Percentiles rank a stretch among this genome's conserved stretches.
Evolutionary conservation across 139 green algal species (phyloP).

Genomic region (Chlamydomonas schloesseri): DNA sequence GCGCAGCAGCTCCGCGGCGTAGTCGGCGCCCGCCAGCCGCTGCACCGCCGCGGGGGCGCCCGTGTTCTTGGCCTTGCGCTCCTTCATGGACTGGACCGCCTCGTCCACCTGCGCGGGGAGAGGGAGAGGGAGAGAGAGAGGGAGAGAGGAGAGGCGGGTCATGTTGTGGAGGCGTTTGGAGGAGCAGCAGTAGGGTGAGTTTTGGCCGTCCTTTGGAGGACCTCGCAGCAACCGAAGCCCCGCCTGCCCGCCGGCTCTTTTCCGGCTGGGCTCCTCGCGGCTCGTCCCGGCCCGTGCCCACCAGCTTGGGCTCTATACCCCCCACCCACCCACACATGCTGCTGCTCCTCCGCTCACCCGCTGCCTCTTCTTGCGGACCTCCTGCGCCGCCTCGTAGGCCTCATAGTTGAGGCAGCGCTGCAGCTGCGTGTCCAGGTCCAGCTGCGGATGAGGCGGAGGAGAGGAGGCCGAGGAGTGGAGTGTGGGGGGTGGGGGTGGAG

Average conservation of each 20-base stretch:
- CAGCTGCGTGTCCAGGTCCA: slow-evolving; percentile 83
- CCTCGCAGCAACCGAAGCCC: no score
- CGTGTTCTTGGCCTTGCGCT: slow-evolving; percentile 71
- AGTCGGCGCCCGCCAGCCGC: slow-evolving; percentile 55
- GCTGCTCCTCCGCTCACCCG: slow-evolving; percentile 42
- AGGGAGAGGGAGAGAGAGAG: no score
- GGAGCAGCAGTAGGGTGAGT: no score
- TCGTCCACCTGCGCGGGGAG: slow-evolving; percentile 66
- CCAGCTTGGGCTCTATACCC: no score
- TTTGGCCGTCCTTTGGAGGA: no score
- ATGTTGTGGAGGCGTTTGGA: no score
- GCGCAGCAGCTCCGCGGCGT: slow-evolving; percentile 67
- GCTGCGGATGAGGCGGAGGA: slow-evolving; percentile 46
- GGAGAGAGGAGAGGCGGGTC: background rate
- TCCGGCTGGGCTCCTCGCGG: no score
- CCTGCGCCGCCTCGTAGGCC: slow-evolving; percentile 74
- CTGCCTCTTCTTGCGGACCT: slow-evolving; percentile 71
- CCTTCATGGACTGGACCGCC: slow-evolving; percentile 65
- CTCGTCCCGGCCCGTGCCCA: no score
- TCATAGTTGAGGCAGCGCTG: slow-evolving; percentile 87
- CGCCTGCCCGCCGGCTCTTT: no score
- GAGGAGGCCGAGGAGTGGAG: background rate
- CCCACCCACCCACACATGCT: background rate
- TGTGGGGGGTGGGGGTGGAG: background rate
- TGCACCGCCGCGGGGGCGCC: slow-evolving; percentile 12